Evolutionary conservation across 2,329 filamentous ascomycete genomes (phyloP).

Genomic region (Aspergillus persii): DNA sequence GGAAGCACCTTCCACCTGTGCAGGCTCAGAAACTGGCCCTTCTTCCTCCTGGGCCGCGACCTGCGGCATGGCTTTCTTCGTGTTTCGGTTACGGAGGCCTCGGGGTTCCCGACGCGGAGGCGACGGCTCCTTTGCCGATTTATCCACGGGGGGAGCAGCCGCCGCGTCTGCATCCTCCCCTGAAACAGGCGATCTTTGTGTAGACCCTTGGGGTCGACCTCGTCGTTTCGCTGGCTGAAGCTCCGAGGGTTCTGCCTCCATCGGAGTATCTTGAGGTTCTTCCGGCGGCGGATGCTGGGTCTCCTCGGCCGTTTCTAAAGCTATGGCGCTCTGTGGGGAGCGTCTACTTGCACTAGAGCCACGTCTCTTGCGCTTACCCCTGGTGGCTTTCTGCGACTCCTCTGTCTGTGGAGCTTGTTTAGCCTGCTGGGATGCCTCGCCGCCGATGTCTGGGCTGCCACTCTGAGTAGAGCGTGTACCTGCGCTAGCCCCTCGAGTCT

Average conservation of each 20-base stretch:
- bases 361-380: slow-evolving; percentile 5
- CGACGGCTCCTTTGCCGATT: not conserved
- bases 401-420: not conserved
- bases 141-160: slow-evolving; percentile 3
- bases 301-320: not conserved
- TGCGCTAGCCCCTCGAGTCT: slow-evolving; percentile 2
- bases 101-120: not conserved
- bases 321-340: slow-evolving; percentile 5
- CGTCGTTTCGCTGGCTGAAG: slow-evolving; percentile 7
- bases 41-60: not conserved
- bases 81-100: slow-evolving; percentile 8
- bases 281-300: not conserved
- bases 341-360: slow-evolving; percentile 1
- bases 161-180: not conserved
- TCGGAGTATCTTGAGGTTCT: not conserved
- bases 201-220: not conserved
- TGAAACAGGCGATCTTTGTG: not conserved
- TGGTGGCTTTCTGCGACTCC: not conserved
- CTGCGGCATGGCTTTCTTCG: slow-evolving; percentile 7
- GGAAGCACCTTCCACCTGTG: not conserved
- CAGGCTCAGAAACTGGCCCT: not conserved
- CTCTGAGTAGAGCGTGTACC: not conserved
- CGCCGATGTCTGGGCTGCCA: not conserved
- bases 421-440: not conserved
- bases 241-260: not conserved